A percentile compares a stretch with the other conserved stretches of the same genome.
Conservation (phyloP, 2,329 filamentous ascomycete species). For the Cordyceps cicadae region DNA sequence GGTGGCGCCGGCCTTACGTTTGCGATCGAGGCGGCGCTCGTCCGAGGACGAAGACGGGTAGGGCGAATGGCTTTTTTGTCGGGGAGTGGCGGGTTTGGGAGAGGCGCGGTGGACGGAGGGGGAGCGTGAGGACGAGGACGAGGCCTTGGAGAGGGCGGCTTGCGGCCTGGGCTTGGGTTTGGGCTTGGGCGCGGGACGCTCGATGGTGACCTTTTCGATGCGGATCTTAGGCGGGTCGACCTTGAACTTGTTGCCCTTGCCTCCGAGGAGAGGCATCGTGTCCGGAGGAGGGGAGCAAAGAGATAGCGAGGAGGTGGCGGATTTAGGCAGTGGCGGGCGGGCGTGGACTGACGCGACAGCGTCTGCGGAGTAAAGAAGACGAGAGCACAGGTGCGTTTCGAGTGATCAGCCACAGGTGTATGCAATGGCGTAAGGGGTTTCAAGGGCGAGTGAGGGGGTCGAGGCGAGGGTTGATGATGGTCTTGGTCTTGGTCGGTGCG, state of each 20-base stretch:
- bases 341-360: not conserved
- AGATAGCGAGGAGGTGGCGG: too few species aligned
- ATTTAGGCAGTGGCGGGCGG: too few species aligned
- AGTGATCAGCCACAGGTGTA: not conserved
- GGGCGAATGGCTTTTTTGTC: conserved; percentile 34
- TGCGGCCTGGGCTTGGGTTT: conserved; percentile 30
- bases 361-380: not conserved
- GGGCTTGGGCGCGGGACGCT: conserved; percentile 27
- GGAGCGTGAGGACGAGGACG: conserved; percentile 26
- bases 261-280: conserved; percentile 29
- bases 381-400: not conserved
- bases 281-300: not conserved
- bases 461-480: not conserved
- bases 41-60: conserved; percentile 31
- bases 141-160: conserved; percentile 20
- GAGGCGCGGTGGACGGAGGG: conserved; percentile 30
- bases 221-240: conserved; percentile 41
- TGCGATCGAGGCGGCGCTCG: conserved; percentile 32
- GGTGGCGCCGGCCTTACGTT: conserved; percentile 36
- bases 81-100: conserved; percentile 30
- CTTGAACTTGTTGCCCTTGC: conserved; percentile 42
- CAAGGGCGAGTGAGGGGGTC: not conserved
- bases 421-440: not conserved
- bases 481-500: conserved; percentile 1
- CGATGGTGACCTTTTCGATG: conserved; percentile 44